Evolutionary conservation across 306 rosid genomes (phyloP).

Genomic region (Sicyos baderoa): DNA sequence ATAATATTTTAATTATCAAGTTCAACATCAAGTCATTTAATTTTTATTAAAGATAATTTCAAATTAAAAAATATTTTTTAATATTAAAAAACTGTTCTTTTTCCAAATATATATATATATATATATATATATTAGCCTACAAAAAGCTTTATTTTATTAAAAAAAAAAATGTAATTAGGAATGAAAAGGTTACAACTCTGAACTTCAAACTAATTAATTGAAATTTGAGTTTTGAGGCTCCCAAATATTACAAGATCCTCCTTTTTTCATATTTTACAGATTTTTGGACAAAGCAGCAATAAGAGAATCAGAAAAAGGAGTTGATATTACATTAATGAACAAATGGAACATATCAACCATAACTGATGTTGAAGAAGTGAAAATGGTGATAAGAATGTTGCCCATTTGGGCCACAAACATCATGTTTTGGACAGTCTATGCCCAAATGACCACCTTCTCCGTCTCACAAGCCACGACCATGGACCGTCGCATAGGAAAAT

Average conservation of each 20-base stretch:
- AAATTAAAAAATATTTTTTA: too few species aligned
- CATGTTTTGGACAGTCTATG: conserved; percentile 79
- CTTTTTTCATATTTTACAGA: conserved; percentile 26
- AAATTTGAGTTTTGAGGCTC: background rate
- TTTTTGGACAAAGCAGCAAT: conserved; percentile 87
- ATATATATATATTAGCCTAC: background rate
- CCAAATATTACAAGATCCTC: background rate
- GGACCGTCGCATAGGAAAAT: conserved; percentile 63
- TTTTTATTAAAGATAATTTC: too few species aligned
- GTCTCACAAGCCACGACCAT: conserved; percentile 88
- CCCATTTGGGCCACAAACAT: conserved; percentile 92
- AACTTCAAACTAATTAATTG: background rate
- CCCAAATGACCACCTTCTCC: conserved; percentile 88
- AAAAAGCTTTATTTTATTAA: background rate
- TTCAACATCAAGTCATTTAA: too few species aligned
- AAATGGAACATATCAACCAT: conserved; percentile 59
- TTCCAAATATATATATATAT: too few species aligned
- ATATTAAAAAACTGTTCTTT: background rate
- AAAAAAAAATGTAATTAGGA: background rate
- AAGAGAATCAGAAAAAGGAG: conserved; percentile 20
- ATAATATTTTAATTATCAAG: too few species aligned
- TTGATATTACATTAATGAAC: conserved; percentile 16
- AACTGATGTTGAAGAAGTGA: conserved; percentile 86
- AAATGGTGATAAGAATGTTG: conserved; percentile 55
- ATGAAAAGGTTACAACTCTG: background rate